phyloP scores from a whole-genome alignment of 2,329 filamentous ascomycete species.

The Paecilomyces niveus region DNA sequence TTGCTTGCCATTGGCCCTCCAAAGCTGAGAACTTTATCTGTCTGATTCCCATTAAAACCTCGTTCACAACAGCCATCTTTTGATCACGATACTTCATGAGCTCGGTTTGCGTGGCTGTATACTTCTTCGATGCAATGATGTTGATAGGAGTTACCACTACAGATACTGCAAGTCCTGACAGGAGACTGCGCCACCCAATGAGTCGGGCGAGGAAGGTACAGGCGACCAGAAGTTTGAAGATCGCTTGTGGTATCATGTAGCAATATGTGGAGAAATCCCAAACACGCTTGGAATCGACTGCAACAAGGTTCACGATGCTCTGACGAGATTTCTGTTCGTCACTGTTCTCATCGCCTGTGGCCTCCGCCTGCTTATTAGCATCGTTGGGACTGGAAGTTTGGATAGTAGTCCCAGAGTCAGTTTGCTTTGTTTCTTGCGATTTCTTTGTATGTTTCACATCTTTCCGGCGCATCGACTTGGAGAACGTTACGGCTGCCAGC shows the following conservation, averaged over 20 bases:
- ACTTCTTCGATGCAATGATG: conserved; percentile 57
- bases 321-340: conserved; percentile 53
- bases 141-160: conserved; percentile 61
- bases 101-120: conserved; percentile 57
- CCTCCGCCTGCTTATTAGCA: conserved; percentile 20
- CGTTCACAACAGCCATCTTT: conserved; percentile 68
- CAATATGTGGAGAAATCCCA: conserved; percentile 62
- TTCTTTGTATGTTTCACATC: conserved; percentile 58
- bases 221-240: conserved; percentile 59
- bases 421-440: conserved; percentile 18
- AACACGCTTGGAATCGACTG: conserved; percentile 65
- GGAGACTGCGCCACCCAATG: conserved; percentile 63
- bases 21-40: conserved; percentile 81
- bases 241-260: conserved; percentile 55
- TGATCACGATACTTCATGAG: conserved; percentile 70
- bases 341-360: conserved; percentile 40
- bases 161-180: conserved; percentile 60
- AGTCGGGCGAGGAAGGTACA: conserved; percentile 60
- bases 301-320: conserved; percentile 68
- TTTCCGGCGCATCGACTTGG: conserved; percentile 66
- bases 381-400: conserved; percentile 22
- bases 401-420: conserved; percentile 23
- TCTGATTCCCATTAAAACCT: conserved; percentile 69
- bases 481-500: conserved; percentile 63
- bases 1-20: conserved; percentile 66